Evolutionary conservation across 192 early-diverging fungal species (phyloP).

Genomic region (Mortierella claussenii): DNA sequence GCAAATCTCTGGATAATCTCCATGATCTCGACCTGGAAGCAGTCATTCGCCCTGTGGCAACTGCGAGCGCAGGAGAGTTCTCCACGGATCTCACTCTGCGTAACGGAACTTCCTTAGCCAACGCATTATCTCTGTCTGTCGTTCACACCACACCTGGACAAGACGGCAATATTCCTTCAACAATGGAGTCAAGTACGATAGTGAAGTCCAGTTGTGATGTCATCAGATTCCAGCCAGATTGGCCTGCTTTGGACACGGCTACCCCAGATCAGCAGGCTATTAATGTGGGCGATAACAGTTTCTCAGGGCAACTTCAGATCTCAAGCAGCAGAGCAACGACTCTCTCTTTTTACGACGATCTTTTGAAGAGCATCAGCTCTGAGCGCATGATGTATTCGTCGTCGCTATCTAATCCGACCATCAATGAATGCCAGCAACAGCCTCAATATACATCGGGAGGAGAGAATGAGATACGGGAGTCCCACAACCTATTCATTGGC

Average conservation of each 20-base stretch:
- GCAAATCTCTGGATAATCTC: too few relatives aligned
- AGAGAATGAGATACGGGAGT: too few relatives aligned
- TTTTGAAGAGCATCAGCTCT: slow-evolving; percentile 30
- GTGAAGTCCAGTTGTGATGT: slow-evolving; percentile 19
- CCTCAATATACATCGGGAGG: too few relatives aligned
- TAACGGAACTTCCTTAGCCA: too few relatives aligned
- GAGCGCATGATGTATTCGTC: slow-evolving; percentile 30
- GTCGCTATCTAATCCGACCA: slow-evolving; percentile 7
- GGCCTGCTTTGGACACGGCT: neutral
- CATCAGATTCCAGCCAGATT: neutral
- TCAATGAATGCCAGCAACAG: neutral
- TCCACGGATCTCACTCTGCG: too few relatives aligned
- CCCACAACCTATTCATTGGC: neutral
- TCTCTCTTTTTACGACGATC: slow-evolving; percentile 39
- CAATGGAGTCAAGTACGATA: too few relatives aligned
- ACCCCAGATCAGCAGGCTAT: neutral
- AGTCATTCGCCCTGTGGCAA: too few relatives aligned
- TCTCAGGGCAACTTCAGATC: neutral
- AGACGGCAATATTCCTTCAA: too few relatives aligned
- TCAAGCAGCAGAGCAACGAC: slow-evolving; percentile 2
- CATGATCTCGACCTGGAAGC: too few relatives aligned
- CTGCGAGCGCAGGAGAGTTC: too few relatives aligned
- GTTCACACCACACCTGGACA: too few relatives aligned
- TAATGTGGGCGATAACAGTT: neutral
- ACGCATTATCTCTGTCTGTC: too few relatives aligned